These are phyloP conservation scores for Candida ortonii DNA, from an alignment of 805 yeast species.

Conservation along the genomic window DNA sequence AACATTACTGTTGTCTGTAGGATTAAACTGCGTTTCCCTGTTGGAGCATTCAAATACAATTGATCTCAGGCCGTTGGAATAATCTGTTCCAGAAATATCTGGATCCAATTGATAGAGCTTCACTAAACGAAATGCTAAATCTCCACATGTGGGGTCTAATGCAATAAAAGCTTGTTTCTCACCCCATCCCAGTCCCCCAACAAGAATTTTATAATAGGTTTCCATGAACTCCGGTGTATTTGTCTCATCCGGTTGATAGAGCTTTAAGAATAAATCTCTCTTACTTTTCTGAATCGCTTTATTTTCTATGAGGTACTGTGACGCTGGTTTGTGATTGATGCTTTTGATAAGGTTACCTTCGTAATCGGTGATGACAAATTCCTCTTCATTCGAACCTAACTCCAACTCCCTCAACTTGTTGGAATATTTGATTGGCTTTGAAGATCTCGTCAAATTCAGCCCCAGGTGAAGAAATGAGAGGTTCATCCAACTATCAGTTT, in stretches of 20 bases:
- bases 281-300: constrained; percentile 30
- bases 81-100: constrained; percentile 1
- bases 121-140: constrained; percentile 20
- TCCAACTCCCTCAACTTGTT: constrained; percentile 16
- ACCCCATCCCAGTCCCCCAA: constrained; percentile 81
- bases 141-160: constrained; percentile 53
- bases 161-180: constrained; percentile 65
- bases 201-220: constrained; percentile 51
- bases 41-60: constrained; percentile 27
- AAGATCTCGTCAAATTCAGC: background rate
- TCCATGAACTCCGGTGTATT: constrained; percentile 15
- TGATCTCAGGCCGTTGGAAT: constrained; percentile 1
- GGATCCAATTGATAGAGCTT: constrained; percentile 21
- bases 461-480: constrained; percentile 7
- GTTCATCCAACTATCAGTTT: constrained; percentile 15
- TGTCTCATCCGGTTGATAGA: constrained; percentile 9
- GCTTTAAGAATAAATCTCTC: constrained; percentile 23
- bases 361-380: constrained; percentile 44
- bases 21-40: constrained; percentile 12
- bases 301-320: constrained; percentile 51
- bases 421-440: constrained; percentile 4
- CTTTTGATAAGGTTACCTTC: constrained; percentile 59
- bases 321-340: constrained; percentile 55
- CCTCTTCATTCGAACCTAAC: constrained; percentile 15
- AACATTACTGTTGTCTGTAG: constrained; percentile 3